Base-by-base conservation (phyloP, 2,329 filamentous ascomycete species). In the Fusarium sp. region DNA sequence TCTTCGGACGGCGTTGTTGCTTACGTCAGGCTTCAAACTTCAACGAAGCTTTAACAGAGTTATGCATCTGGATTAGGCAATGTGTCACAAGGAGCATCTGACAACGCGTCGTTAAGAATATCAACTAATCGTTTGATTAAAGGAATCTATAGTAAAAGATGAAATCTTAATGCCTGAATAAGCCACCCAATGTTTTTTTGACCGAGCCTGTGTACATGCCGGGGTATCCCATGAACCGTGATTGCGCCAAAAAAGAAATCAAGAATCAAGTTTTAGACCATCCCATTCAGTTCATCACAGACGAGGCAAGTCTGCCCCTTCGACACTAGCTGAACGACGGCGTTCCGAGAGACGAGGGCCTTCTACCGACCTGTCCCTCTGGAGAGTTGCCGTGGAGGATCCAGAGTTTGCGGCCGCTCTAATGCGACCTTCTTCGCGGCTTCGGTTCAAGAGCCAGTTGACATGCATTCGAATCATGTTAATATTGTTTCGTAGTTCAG, bases 381-480 rank as follows among this genome's bases (percentile, higher is more conserved):
- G 75, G 20, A 80, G 72, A 15, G 63, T 74, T 7, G 76, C 69
- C 24, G 77, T 69, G 5, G 75, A 72, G 17, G 77, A 73, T 5
- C 74, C 79, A 5, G 79, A 75, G 28, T 66, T 80, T 52, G 79
- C 80, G 40, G 79, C 78, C 1, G 80, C 79, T 60, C 80, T 72
- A 36, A 80, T 75, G 20, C 81, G 78, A 1, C 79, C 82, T 71
- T 86, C 84, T 66, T 86, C 83, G 11, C 84, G 78, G 61, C 83
- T 83, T 64, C 83, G 81, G 63, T 86, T 87, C 75, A 88, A 83
- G 28, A 88, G 80, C 86, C 86, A 88, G 58, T 85, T 85, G 44
- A 88, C 84, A 67, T 89, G 86, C 86, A 88, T 88, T 55, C 84
- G 83, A 43, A 89, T 81, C 71, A 88, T 85, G 51, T 86, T 87